A percentile compares a stretch with the other conserved stretches of the same genome.
phyloP scores from a whole-genome alignment of 2,329 filamentous ascomycete genomes.

The Teratosphaeria zuluensis region DNA sequence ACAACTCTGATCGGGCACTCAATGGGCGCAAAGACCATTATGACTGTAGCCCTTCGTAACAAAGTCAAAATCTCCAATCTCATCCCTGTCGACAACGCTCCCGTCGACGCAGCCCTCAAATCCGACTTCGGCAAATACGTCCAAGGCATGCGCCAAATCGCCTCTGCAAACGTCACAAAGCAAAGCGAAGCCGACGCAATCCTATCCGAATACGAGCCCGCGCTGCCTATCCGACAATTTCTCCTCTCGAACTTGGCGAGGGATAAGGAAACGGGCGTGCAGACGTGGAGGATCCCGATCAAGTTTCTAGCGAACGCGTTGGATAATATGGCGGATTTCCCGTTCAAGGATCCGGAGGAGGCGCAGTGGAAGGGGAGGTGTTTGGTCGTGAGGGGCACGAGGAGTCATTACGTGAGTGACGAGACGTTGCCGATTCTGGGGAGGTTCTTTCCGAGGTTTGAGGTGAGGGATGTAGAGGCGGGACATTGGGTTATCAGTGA shows the following conservation, averaged over 20 bases:
- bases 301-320: slow-evolving; percentile 58
- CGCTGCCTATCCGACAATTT: slow-evolving; percentile 76
- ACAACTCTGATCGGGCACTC: slow-evolving; percentile 84
- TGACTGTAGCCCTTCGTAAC: slow-evolving; percentile 68
- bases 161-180: slow-evolving; percentile 55
- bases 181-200: slow-evolving; percentile 75
- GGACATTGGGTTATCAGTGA: slow-evolving; percentile 91
- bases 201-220: slow-evolving; percentile 62
- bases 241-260: slow-evolving; percentile 75
- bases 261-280: slow-evolving; percentile 39
- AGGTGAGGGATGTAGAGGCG: slow-evolving; percentile 62
- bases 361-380: slow-evolving; percentile 65
- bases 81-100: slow-evolving; percentile 84
- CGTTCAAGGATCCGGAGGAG: slow-evolving; percentile 63
- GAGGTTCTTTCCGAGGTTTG: slow-evolving; percentile 71
- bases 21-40: slow-evolving; percentile 92
- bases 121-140: slow-evolving; percentile 72
- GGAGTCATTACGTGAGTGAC: slow-evolving; percentile 70
- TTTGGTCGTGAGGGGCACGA: slow-evolving; percentile 68
- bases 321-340: slow-evolving; percentile 76
- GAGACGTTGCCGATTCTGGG: slow-evolving; percentile 71
- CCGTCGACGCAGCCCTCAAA: slow-evolving; percentile 66
- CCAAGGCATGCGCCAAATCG: slow-evolving; percentile 73
- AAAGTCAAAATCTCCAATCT: slow-evolving; percentile 60
- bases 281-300: slow-evolving; percentile 71